Base-by-base conservation (phyloP, 2,329 filamentous ascomycete species). In the Monilinia vaccinii-corymbosi region DNA sequence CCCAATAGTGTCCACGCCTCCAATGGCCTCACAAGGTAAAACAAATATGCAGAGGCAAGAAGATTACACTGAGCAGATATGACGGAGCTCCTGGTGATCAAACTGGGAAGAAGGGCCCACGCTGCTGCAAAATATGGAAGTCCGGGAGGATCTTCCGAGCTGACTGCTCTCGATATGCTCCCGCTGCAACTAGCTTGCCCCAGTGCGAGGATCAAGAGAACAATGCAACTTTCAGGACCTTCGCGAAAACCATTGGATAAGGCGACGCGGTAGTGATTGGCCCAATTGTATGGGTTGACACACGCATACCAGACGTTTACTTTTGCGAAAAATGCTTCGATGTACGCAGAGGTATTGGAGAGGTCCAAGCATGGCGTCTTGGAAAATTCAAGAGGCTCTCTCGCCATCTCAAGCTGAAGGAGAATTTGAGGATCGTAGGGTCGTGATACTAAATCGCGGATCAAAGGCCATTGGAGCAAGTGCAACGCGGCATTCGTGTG, bases 271-370 rank as follows among this genome's bases (percentile, higher is more conserved):
- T 92, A 92, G 70, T 91, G 86, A 62, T 80, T 84, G 46, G 82
- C 79, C 89, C 89, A 94, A 1, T 85, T 88, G 71, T 89, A 89
- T 1, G 89, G 89, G 70, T 91, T 92, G 38, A 94, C 88, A 67
- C 88, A 91, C 11, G 89, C 89, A 68, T 93, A 93, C 87, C 89
- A 93, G 3, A 91, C 80, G 65, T 93, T 93, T 62, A 91, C 89
- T 46, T 86, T 80, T 61, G 88, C 85, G 69, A 93, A 94, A 72
- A 90, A 93, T 1, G 89, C 86, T 69, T 88, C 84, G 45, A 90
- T 86, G 71, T 91, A 92, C 4, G 84, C 80, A 50, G 84, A 81
- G 1, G 86, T 88, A 70, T 91, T 90, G 48, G 86, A 87, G 47
- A 92, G 75, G 71, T 91, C 87, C 61, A 91, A 79, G 65, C 81